A percentile compares a stretch with the other conserved stretches of the same genome.
phyloP scores from a whole-genome alignment of 495 filamentous ascomycete species.

The Sphaerosporella brunnea region DNA sequence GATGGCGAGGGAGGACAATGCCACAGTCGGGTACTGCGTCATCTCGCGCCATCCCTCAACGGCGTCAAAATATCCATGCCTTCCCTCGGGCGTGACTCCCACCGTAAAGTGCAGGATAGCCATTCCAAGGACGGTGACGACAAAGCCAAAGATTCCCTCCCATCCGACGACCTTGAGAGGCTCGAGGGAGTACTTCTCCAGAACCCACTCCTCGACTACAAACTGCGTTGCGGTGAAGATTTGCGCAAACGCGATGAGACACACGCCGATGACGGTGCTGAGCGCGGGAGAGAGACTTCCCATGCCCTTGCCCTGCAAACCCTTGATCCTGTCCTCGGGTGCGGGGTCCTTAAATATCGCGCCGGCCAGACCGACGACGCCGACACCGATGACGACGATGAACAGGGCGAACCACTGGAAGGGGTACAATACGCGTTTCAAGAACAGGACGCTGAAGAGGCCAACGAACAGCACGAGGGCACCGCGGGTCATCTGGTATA shows the following conservation, averaged over 20 bases:
- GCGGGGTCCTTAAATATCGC: constrained; percentile 50
- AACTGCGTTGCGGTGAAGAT: constrained; percentile 95
- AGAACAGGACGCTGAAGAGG: constrained; percentile 80
- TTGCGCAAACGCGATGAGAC: constrained; percentile 81
- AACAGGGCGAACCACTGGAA: constrained; percentile 85
- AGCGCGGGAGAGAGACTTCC: constrained; percentile 37
- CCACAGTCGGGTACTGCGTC: constrained; percentile 46
- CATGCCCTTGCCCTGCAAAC: constrained; percentile 5
- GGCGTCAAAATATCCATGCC: constrained; percentile 74
- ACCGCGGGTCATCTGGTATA: constrained; percentile 97
- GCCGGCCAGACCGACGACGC: constrained; percentile 73
- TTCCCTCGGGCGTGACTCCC: constrained; percentile 54
- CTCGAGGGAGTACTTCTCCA: constrained; percentile 76
- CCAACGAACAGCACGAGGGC: constrained; percentile 90
- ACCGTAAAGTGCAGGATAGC: constrained; percentile 57
- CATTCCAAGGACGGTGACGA: constrained; percentile 65
- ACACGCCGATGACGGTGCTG: constrained; percentile 59
- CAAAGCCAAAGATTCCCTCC: constrained; percentile 86
- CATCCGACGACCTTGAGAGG: constrained; percentile 85
- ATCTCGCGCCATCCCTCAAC: constrained; percentile 69
- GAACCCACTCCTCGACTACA: constrained; percentile 83
- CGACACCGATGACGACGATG: constrained; percentile 75
- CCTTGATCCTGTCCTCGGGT: constrained; percentile 16
- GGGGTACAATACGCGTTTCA: constrained; percentile 52
- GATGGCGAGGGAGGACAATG: constrained; percentile 60